These are phyloP conservation scores for Coccomyxa subellipsoidea DNA, from an alignment of 163 green algal species.

Conservation along the genomic window DNA sequence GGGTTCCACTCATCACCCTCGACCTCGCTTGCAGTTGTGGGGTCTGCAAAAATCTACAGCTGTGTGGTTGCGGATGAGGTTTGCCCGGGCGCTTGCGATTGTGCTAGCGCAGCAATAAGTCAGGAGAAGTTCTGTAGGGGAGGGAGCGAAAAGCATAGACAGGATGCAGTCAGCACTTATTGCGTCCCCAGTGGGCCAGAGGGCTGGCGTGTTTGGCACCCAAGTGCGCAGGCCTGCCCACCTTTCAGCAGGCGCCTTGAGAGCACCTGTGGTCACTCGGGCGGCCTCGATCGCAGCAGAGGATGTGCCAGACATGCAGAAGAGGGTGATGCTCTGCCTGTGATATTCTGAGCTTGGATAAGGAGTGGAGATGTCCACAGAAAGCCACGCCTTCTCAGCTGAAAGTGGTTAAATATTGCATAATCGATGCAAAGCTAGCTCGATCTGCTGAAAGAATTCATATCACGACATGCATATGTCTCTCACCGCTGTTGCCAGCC, in stretches of 20 bases:
- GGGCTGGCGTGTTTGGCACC: not conserved
- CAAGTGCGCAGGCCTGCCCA: not conserved
- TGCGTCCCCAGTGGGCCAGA: not conserved
- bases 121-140: not conserved
- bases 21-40: too few species aligned
- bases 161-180: conserved; percentile 3
- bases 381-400: not conserved
- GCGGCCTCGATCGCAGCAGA: conserved; percentile 2
- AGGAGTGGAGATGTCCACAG: not conserved
- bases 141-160: not conserved
- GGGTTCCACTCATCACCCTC: too few species aligned
- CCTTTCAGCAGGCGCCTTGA: not conserved
- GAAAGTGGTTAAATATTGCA: not conserved
- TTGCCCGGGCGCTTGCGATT: not conserved
- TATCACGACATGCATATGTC: too few species aligned
- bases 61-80: not conserved
- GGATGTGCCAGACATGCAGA: not conserved
- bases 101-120: not conserved
- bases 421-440: not conserved
- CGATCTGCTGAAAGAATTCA: not conserved
- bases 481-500: too few species aligned
- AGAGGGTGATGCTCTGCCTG: not conserved
- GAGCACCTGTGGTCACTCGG: not conserved
- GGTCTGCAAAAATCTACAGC: too few species aligned
- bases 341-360: not conserved